Evolutionary conservation across 495 filamentous ascomycete genomes (phyloP).

Genomic region (Annulohypoxylon maeteangense): DNA sequence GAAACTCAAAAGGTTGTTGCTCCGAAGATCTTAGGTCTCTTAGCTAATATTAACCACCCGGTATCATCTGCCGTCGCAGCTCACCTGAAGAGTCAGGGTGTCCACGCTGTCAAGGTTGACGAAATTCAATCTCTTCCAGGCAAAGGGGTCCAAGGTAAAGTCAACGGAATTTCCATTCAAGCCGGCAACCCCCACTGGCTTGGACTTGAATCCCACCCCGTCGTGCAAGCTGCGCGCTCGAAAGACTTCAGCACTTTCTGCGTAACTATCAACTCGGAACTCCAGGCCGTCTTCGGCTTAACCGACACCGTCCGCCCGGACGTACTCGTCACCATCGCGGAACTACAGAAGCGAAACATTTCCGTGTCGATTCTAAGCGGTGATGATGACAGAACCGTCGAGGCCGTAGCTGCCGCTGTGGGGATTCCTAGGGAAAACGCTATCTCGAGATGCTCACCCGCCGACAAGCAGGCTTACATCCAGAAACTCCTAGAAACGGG

Average conservation of each 20-base stretch:
- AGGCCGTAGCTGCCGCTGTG: constrained; percentile 62
- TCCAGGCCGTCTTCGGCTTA: constrained; percentile 69
- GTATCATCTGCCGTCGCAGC: constrained; percentile 69
- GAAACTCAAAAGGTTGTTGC: constrained; percentile 25
- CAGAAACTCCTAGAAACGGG: constrained; percentile 49
- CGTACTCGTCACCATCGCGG: constrained; percentile 57
- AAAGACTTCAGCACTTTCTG: constrained; percentile 70
- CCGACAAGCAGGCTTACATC: constrained; percentile 72
- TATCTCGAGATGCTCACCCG: constrained; percentile 64
- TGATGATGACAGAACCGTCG: constrained; percentile 71
- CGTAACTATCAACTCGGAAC: constrained; percentile 61
- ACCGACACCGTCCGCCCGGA: constrained; percentile 69
- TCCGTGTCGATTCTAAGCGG: constrained; percentile 73
- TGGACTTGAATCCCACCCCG: constrained; percentile 46
- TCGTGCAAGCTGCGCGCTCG: constrained; percentile 57
- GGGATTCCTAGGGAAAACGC: constrained; percentile 61
- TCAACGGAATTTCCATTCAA: constrained; percentile 55
- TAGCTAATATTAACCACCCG: constrained; percentile 70
- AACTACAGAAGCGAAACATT: constrained; percentile 67
- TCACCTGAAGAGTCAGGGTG: constrained; percentile 55
- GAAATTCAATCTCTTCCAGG: constrained; percentile 62
- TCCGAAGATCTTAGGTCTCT: constrained; percentile 55
- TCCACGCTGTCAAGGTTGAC: constrained; percentile 49
- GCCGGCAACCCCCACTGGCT: constrained; percentile 77
- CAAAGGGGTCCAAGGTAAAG: constrained; percentile 53